phyloP scores from a whole-genome alignment of 2,329 filamentous ascomycete genomes.

The Aspergillus jensenii region DNA sequence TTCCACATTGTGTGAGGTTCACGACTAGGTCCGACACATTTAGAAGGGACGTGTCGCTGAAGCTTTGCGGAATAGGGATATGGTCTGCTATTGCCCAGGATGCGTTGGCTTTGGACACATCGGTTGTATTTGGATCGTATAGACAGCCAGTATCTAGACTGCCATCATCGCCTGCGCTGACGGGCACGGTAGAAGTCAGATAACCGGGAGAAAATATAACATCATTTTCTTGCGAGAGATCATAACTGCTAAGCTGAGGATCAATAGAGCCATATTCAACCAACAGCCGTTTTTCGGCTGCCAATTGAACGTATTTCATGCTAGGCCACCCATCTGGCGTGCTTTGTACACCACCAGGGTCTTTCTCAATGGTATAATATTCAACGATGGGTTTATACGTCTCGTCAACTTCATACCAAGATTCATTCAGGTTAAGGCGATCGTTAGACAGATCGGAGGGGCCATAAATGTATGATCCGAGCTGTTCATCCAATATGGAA shows the following conservation, averaged over 20 bases:
- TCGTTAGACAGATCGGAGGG: constrained; percentile 51
- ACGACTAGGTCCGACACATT: constrained; percentile 36
- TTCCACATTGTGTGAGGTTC: constrained; percentile 56
- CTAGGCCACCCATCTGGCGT: constrained; percentile 65
- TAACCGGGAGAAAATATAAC: constrained; percentile 53
- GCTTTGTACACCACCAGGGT: constrained; percentile 37
- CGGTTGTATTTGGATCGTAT: constrained; percentile 44
- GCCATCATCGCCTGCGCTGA: constrained; percentile 40
- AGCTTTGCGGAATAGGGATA: constrained; percentile 28
- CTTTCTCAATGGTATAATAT: constrained; percentile 52
- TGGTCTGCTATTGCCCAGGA: constrained; percentile 51
- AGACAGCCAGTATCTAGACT: constrained; percentile 55
- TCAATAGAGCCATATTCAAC: constrained; percentile 58
- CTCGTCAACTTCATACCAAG: constrained; percentile 54
- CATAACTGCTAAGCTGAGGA: constrained; percentile 56
- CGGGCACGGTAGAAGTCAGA: constrained; percentile 38
- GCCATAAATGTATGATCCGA: constrained; percentile 56
- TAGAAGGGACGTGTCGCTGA: constrained; percentile 26
- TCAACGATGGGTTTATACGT: constrained; percentile 48
- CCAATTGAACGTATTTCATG: constrained; percentile 58
- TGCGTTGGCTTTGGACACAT: constrained; percentile 48
- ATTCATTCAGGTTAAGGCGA: constrained; percentile 56
- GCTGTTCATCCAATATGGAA: constrained; percentile 46
- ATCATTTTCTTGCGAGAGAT: constrained; percentile 51
- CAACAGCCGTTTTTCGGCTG: constrained; percentile 54